Evolutionary conservation across 352 stramenopile species (phyloP), one percentile per base, ranked within the genome.

Genomic region (Globisporangium radiosum): DNA sequence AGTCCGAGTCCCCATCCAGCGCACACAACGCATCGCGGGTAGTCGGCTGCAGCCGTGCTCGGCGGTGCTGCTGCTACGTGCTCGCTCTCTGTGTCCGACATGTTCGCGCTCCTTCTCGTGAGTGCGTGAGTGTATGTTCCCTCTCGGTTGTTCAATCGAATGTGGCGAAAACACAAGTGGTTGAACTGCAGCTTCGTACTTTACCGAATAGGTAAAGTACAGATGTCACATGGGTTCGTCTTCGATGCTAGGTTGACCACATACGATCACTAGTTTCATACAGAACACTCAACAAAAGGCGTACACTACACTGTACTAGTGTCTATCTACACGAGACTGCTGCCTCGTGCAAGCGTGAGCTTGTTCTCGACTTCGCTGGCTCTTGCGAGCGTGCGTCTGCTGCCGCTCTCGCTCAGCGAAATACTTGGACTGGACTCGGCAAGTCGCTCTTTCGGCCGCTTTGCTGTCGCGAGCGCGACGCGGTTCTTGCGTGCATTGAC

Each of bases 1-100:
- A 94, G 69, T 1, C 75, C 85, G 15, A 90, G 58, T 10, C 81
- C 85, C 58, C 72, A 85, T 47, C 81, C 85, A 19, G 78, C 81
- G 61, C 85, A 94, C 62, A 85, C 64, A 6, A 72, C 64, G 66
- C 85, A 94, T 57, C 74, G 74, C 19, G 78, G 75, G 60, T 84
- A 69, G n/a, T 82, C 71, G 1, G 54, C 53, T 8, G n/a, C 45
- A 36, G 45, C 5, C 17, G 17, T 8, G 14, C 14, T 9, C 17
- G 45, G 45, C n/a, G 15, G 15, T n/a, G 45, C 15, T 33, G n/a
- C 17, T 13, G n/a, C 9, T 25, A 36, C 40, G 40, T 14, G 5
- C n/a, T 50, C 45, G 6, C 7, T 14, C 45, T 50, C 45, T 15
- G n/a, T 47, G 43, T 47, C 43, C 13, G 43, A 15, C 13, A 17